Evolutionary conservation across 1,139 yeast species (phyloP), one percentile per base, ranked within the genome.

Genomic region (Kluyveromyces sp.): DNA sequence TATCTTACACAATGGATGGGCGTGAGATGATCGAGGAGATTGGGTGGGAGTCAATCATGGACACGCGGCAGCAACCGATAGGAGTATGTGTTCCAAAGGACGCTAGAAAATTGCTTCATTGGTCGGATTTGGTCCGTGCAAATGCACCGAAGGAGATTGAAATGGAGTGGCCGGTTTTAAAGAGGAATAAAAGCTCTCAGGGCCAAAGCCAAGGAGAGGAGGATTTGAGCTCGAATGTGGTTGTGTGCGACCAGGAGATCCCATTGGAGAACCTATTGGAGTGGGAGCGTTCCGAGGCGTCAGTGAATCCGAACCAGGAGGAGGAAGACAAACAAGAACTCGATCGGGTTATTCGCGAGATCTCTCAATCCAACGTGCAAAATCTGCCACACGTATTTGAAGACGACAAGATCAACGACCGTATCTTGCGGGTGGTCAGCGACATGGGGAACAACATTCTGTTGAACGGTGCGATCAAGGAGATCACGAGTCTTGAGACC

Each of bases 11-110:
- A 0, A 70, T 70, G 34, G 90, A 87, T 57, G 97, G 97, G 0
- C 73, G 81, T 33, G 97, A 89, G 57, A 78, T 89, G n/a, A 67
- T 90, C 45, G 96, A 87, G 59, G 96, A 88, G 56, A 68, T 75
- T 46, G 80, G 81, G 2, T 90, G 97, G 97, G 70, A 70, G 29
- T 76, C 84, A 25, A 79, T 79, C 27, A 63, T 77, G 37, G 77
- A 80, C 50, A 68, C 72, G 3, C 73, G 74, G 56, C 74, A 77
- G 15, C 64, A 68, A 5, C 81, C 89, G 1, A 59, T 73, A 27
- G 80, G 86, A 7, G 65, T 81, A 38, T 71, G 81, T n/a, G 66
- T 79, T 39, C 89, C 90, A 2, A 59, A 56, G 32, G 55, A 64
- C 10, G 40, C 67, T 10, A 56, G 53, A 39, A 53, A 45, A 34